Evolutionary conservation across 1,139 yeast genomes (phyloP).

Genomic region (Fermentozyma sake): DNA sequence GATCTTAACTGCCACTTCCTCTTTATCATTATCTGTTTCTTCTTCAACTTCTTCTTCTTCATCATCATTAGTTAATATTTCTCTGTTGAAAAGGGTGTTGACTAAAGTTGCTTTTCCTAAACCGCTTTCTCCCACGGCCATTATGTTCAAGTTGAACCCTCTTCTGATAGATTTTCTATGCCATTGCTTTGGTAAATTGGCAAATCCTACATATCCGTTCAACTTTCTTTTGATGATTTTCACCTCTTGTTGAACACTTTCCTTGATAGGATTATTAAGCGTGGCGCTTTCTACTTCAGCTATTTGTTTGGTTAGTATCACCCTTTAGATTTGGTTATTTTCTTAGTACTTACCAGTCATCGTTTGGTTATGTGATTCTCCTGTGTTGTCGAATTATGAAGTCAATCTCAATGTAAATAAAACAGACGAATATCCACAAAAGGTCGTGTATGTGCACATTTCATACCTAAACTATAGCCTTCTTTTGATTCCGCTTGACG

Average conservation of each 20-base stretch:
- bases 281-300: conserved; percentile 10
- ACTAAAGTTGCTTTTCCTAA: conserved; percentile 91
- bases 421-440: too few relatives aligned
- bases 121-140: conserved; percentile 91
- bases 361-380: too few relatives aligned
- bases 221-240: conserved; percentile 75
- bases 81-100: conserved; percentile 83
- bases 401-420: too few relatives aligned
- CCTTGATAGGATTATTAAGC: conserved; percentile 9
- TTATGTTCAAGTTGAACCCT: conserved; percentile 86
- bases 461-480: too few relatives aligned
- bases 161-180: conserved; percentile 90
- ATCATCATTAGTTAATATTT: conserved; percentile 40
- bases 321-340: not conserved
- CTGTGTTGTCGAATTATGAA: too few relatives aligned
- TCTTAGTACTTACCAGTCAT: conserved; percentile 2
- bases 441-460: too few relatives aligned
- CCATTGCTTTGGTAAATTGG: conserved; percentile 98
- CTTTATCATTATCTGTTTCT: conserved; percentile 13
- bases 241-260: conserved; percentile 31
- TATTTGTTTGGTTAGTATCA: conserved; percentile 7
- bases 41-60: conserved; percentile 16
- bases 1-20: conserved; percentile 46
- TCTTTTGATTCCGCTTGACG: too few relatives aligned
- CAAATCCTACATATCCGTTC: conserved; percentile 94